Percentiles rank a stretch among this genome's conserved stretches.
These are phyloP conservation scores for Glonium stellatum DNA, from an alignment of 495 filamentous ascomycete species.

Conservation along the genomic window DNA sequence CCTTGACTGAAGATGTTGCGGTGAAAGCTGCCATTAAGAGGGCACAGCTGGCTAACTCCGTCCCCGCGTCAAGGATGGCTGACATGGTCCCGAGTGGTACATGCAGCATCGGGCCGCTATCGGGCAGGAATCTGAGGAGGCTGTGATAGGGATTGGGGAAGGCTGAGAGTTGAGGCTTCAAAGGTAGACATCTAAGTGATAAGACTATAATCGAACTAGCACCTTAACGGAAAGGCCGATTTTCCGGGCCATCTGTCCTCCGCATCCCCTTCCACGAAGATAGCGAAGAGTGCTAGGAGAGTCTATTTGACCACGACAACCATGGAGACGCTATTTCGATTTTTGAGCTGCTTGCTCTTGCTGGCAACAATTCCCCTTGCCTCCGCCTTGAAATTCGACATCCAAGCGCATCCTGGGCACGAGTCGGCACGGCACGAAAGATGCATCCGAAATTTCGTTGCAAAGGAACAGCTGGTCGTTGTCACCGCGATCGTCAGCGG, in stretches of 20 bases:
- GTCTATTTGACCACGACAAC: neutral
- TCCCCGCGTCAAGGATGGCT: neutral
- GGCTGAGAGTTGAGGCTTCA: neutral
- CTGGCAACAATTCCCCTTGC: slow-evolving; percentile 46
- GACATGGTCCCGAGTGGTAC: neutral
- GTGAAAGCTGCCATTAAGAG: neutral
- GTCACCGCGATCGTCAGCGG: slow-evolving; percentile 90
- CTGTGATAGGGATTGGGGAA: neutral
- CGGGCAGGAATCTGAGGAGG: neutral
- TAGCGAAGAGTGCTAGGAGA: neutral
- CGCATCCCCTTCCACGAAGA: neutral
- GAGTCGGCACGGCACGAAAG: slow-evolving; percentile 58
- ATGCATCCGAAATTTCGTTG: slow-evolving; percentile 96
- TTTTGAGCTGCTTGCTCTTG: slow-evolving; percentile 21
- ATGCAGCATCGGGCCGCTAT: neutral
- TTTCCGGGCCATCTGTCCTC: slow-evolving; percentile 3
- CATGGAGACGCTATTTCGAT: slow-evolving; percentile 23
- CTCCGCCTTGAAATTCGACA: slow-evolving; percentile 87
- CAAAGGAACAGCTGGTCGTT: slow-evolving; percentile 89
- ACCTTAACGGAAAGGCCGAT: neutral
- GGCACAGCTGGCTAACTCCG: neutral
- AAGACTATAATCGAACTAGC: neutral
- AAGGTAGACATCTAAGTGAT: neutral
- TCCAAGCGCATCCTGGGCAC: slow-evolving; percentile 59
- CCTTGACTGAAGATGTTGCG: neutral